phyloP scores from a whole-genome alignment of 1,284 basidiomycete species.

The Mycena sp. region DNA sequence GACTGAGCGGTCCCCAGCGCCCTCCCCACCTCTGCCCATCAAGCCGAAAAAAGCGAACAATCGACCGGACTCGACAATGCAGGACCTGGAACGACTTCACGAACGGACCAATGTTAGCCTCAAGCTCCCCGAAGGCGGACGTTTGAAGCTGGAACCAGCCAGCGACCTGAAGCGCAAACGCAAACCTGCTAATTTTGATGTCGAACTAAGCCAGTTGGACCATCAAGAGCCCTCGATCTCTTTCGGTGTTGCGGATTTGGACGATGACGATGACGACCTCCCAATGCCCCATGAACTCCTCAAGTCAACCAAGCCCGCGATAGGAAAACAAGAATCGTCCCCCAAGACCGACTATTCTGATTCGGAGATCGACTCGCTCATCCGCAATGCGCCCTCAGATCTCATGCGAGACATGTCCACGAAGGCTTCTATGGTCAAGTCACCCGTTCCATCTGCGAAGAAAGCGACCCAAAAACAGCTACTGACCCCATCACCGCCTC shows the following conservation, averaged over 20 bases:
- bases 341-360: slow-evolving; percentile 49
- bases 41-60: slow-evolving; percentile 28
- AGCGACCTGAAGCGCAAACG: slow-evolving; percentile 39
- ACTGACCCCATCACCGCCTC: slow-evolving; percentile 14
- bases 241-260: slow-evolving; percentile 35
- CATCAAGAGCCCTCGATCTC: slow-evolving; percentile 36
- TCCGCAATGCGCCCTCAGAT: slow-evolving; percentile 35
- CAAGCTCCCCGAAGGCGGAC: slow-evolving; percentile 50
- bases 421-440: background rate
- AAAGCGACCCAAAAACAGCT: slow-evolving; percentile 1
- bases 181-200: slow-evolving; percentile 57
- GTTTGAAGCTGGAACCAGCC: slow-evolving; percentile 54
- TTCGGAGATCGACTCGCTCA: slow-evolving; percentile 41
- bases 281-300: slow-evolving; percentile 53
- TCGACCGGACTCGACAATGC: slow-evolving; percentile 43
- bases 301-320: slow-evolving; percentile 16
- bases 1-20: background rate
- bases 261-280: slow-evolving; percentile 57
- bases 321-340: slow-evolving; percentile 27
- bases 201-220: slow-evolving; percentile 60
- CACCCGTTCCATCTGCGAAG: background rate
- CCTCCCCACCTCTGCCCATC: slow-evolving; percentile 8
- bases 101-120: slow-evolving; percentile 55
- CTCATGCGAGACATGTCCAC: slow-evolving; percentile 3
- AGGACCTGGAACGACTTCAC: slow-evolving; percentile 57